Base-by-base conservation (phyloP, 306 rosid genomes). In the Begonia loranthoides region DNA sequence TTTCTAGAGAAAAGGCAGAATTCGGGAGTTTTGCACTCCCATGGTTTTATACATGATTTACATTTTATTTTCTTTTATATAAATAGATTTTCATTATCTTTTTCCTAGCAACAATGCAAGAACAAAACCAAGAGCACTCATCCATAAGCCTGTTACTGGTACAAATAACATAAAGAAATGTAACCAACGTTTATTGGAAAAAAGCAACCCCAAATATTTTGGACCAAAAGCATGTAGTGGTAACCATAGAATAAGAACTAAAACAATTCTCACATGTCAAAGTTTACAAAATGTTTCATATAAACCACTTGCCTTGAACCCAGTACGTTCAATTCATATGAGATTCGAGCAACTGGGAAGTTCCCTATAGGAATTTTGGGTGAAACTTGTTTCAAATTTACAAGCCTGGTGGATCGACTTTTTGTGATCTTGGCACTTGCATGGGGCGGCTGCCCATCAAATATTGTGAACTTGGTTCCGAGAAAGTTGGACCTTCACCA, bases 301-400 rank as follows among this genome's bases (percentile, higher is more conserved):
- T 7, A 28, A 28, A 28, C 4, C 36, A 28, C 36, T 28, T 80
- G 83, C 99, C 99, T 79, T 12, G 99, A 92, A 55, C 99, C 99
- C 64, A 92, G 67, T 49, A 92, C 94, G 54, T 92, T 87, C 62
- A 92, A 66, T 56, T 92, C 99, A 60, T 87, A 92, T 21, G 92
- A 83, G 57, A 92, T 73, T 57, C 79, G 93, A 7, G 96, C 94
- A 66, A 83, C 89, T 9, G 99, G 79, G 70, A 73, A 87, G 76
- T 92, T 80, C 15, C 96, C 93, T 10, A 81, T 59, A 38, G 99
- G 99, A 55, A 79, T 74, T 57, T 70, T 72, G 22, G 99, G 94
- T 5, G 93, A 81, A 63, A 92, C 78, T 72, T 87, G 94, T 57
- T 92, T 92, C 63, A 76, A 57, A 73, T 87, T 87, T 66, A 83